phyloP scores from a whole-genome alignment of 257 asterid genomes.

The Solanum tarijense region DNA sequence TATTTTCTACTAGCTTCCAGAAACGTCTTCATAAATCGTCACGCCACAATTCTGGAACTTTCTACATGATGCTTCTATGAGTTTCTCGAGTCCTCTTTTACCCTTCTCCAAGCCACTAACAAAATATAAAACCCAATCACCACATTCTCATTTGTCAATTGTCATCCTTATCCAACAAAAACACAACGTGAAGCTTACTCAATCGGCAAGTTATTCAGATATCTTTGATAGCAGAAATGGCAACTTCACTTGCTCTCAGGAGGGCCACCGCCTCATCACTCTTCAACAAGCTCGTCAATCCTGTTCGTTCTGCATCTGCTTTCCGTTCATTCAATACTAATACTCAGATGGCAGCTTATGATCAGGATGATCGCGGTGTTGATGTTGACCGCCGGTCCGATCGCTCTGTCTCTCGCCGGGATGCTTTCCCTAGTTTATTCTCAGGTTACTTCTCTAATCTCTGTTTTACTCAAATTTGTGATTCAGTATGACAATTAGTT shows the following conservation, averaged over 20 bases:
- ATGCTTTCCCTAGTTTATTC: conserved; percentile 16
- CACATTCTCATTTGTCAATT: no score
- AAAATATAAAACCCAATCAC: neutral
- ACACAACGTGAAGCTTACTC: neutral
- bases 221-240: conserved; percentile 8
- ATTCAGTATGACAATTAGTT: neutral
- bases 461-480: neutral
- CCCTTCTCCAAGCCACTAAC: conserved; percentile 15
- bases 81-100: conserved; percentile 8
- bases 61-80: neutral
- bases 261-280: conserved; percentile 15
- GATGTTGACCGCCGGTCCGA: conserved; percentile 16
- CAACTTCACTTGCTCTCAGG: conserved; percentile 19
- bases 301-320: conserved; percentile 11
- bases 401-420: conserved; percentile 21
- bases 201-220: neutral
- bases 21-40: neutral
- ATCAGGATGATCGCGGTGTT: conserved; percentile 8
- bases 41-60: neutral
- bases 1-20: neutral
- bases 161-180: neutral
- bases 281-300: conserved; percentile 4
- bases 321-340: conserved; percentile 21
- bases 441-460: conserved; percentile 9
- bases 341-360: conserved; percentile 16